Evolutionary conservation across 2,329 filamentous ascomycete species (phyloP).

Genomic region (Pestalotiopsis fici): DNA sequence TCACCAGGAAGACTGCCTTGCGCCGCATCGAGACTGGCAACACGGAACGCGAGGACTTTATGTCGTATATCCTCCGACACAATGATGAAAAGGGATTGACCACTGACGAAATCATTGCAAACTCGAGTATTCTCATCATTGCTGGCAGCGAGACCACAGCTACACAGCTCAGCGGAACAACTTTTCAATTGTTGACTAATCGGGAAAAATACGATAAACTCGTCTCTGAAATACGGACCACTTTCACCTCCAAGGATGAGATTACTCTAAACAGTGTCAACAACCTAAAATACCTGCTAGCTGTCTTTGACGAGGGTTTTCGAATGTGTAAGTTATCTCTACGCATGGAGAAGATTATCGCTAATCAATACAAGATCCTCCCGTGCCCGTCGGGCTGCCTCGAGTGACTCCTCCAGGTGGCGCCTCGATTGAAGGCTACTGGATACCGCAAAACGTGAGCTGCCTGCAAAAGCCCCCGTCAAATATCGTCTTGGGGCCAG

Average conservation of each 20-base stretch:
- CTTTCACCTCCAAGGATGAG: conserved; percentile 35
- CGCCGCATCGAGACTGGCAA: not conserved
- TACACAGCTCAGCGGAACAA: conserved; percentile 39
- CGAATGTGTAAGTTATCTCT: conserved; percentile 28
- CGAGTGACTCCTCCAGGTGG: conserved; percentile 17
- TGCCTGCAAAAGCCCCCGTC: not conserved
- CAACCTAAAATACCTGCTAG: conserved; percentile 36
- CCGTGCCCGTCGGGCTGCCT: conserved; percentile 19
- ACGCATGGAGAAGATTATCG: not conserved
- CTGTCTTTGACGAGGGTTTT: conserved; percentile 40
- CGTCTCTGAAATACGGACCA: conserved; percentile 35
- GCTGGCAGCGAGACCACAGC: conserved; percentile 26
- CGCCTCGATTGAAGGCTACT: conserved; percentile 15
- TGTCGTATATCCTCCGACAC: conserved; percentile 1
- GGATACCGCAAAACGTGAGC: conserved; percentile 10
- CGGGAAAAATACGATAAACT: conserved; percentile 30
- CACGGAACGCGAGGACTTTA: conserved; percentile 3
- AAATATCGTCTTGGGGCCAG: too few relatives aligned
- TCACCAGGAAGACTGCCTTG: not conserved
- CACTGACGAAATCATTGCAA: not conserved
- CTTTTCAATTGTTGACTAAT: conserved; percentile 37
- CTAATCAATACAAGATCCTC: conserved; percentile 25
- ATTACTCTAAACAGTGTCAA: conserved; percentile 33
- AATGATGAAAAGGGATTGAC: conserved; percentile 1
- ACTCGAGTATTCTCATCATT: not conserved